Conservation (phyloP, 768 basidiomycete genomes). For the Chiua virens region DNA sequence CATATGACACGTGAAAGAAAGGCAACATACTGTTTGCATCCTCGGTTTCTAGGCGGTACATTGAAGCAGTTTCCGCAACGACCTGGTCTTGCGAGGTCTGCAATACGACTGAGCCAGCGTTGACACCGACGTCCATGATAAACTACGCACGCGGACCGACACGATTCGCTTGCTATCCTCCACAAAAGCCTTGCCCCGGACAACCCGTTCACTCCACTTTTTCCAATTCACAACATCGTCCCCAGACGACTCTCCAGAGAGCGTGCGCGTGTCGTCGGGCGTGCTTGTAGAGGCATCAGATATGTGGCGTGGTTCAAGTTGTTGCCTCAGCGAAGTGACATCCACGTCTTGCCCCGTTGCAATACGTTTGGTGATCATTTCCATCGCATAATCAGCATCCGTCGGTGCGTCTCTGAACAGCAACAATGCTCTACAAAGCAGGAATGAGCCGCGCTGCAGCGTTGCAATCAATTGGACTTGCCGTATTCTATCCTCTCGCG, state of each 20-base stretch:
- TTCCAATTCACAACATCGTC: slow-evolving; percentile 47
- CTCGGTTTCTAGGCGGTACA: slow-evolving; percentile 6
- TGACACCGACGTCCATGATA: slow-evolving; percentile 9
- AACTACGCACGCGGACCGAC: slow-evolving; percentile 33
- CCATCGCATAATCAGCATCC: slow-evolving; percentile 71
- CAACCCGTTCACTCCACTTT: slow-evolving; percentile 53
- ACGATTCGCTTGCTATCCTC: slow-evolving; percentile 43
- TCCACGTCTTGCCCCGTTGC: slow-evolving; percentile 51
- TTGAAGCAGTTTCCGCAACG: not conserved
- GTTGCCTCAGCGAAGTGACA: slow-evolving; percentile 29
- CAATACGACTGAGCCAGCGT: not conserved
- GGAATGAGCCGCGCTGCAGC: not conserved
- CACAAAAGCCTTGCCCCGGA: slow-evolving; percentile 44
- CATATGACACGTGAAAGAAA: not conserved
- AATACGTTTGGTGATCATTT: slow-evolving; percentile 60
- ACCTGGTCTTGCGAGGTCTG: slow-evolving; percentile 10
- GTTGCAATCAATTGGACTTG: slow-evolving; percentile 20
- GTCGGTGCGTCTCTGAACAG: slow-evolving; percentile 57
- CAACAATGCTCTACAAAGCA: slow-evolving; percentile 41
- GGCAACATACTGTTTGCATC: slow-evolving; percentile 36
- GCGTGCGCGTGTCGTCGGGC: not conserved
- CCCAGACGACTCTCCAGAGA: slow-evolving; percentile 2
- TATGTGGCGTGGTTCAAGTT: slow-evolving; percentile 14
- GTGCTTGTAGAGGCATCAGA: slow-evolving; percentile 15
- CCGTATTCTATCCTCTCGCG: slow-evolving; percentile 48